Evolutionary conservation across 768 basidiomycete genomes (phyloP), one percentile per base, ranked within the genome.

Genomic region (Inosperma sp.): DNA sequence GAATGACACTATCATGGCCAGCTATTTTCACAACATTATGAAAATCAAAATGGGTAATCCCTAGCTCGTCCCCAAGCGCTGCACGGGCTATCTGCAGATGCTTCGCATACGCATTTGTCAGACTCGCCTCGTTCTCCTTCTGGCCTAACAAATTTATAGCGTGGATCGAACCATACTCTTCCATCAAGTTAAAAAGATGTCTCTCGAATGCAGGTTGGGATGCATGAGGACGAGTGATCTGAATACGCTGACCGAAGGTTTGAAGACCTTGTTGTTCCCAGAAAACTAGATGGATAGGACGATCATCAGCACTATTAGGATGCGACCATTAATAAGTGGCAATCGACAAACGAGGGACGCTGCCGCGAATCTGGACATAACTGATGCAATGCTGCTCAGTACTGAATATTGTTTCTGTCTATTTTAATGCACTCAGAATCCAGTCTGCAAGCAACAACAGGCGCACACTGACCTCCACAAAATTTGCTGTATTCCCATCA

Each of bases 231-330:
- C 94, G 84, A 10, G 93, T 94, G 54, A 99, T 91, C 64, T 97
- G 93, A 34, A 99, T 92, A 49, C 83, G 82, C 57, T 92, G 93
- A 30, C 93, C 90, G 62, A 99, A 93, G 0, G 95, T 94, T 63
- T 94, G 92, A 33, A 94, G 66, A 22, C 92, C 93, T 68, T 95
- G 93, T 62, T 99, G 95, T 65, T 98, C 95, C 96, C 96, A 99
- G 65, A 99, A 99, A 52, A 98, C 93, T 93, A 62, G 39, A 48
- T 49, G 47, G 37, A 29, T 37, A 50, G 17, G 50, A 46, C 36
- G 57, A 59, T 53, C 56, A 23, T 50, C 44, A 48, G 41, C 42
- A 41, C 13, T 40, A 51, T 34, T 16, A 17, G 45, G 35, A 45
- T 52, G 46, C 46, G 53, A 57, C 57, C 49, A 26, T 55, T 55